Evolutionary conservation across 164 flowering plant species (phyloP).

Genomic region (Piper betle): DNA sequence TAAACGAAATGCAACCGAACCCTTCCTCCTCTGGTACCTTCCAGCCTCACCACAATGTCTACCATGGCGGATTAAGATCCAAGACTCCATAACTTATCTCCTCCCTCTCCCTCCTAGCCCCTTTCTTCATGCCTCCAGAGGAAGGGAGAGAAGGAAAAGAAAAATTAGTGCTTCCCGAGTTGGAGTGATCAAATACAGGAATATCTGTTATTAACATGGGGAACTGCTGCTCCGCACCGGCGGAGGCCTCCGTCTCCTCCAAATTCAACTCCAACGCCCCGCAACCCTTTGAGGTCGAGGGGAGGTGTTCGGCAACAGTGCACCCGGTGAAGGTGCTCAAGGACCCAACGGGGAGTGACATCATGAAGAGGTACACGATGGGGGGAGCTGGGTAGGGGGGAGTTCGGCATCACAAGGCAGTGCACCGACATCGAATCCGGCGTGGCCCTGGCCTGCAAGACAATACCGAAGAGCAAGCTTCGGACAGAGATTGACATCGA

Average conservation of each 20-base stretch:
- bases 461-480: constrained; percentile 51
- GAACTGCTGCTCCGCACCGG: not conserved
- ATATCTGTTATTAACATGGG: not conserved
- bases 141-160: not conserved
- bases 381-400: constrained; percentile 77
- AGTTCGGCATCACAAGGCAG: constrained; percentile 55
- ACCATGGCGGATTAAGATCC: not conserved
- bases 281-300: not conserved
- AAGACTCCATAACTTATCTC: too few relatives aligned
- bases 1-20: not conserved
- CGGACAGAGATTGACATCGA: constrained; percentile 57
- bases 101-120: not conserved
- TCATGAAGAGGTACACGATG: constrained; percentile 19
- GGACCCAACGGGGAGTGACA: constrained; percentile 19
- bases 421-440: constrained; percentile 33
- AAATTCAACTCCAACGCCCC: not conserved
- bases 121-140: not conserved
- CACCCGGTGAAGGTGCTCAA: constrained; percentile 9
- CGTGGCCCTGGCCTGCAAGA: constrained; percentile 50
- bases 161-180: not conserved
- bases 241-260: not conserved
- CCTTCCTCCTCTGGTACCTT: not conserved
- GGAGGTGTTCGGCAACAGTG: not conserved
- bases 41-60: not conserved
- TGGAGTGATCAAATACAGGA: not conserved